Percentiles rank a stretch among this genome's conserved stretches.
Conservation (phyloP, 1,284 basidiomycete genomes). For the Melampsora medusae region DNA sequence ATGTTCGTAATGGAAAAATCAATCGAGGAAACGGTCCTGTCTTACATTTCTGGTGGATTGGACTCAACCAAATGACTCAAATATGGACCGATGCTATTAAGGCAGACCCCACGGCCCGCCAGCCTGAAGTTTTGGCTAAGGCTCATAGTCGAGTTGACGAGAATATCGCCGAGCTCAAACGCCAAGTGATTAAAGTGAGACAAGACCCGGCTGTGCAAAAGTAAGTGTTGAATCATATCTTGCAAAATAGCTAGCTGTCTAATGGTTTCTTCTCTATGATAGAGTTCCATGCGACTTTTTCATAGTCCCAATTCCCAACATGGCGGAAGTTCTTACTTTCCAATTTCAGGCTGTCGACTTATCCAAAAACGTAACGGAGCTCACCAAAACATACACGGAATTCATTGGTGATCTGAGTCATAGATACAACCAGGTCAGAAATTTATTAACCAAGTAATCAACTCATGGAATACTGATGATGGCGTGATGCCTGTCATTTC, state of each 20-base stretch:
- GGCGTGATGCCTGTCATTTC: not conserved
- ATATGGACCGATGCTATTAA: slow-evolving; percentile 32
- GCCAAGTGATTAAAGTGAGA: not conserved
- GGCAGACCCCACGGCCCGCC: not conserved
- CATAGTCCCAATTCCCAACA: not conserved
- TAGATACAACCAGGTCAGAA: slow-evolving; percentile 1
- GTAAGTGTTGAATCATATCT: not conserved
- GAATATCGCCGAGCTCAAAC: not conserved
- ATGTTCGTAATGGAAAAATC: slow-evolving; percentile 16
- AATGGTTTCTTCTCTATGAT: not conserved
- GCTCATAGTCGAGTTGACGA: not conserved
- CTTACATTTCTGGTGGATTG: slow-evolving; percentile 38
- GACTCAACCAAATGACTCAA: slow-evolving; percentile 39
- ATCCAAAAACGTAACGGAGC: not conserved
- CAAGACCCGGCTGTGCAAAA: not conserved
- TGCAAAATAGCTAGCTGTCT: not conserved
- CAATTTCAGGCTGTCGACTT: not conserved
- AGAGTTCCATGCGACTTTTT: slow-evolving; percentile 5
- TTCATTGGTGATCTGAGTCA: not conserved
- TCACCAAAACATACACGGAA: not conserved
- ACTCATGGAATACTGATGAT: not conserved
- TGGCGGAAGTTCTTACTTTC: not conserved
- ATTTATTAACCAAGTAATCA: not conserved
- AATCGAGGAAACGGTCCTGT: slow-evolving; percentile 26
- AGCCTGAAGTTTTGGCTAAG: not conserved